Evolutionary conservation across 2,329 filamentous ascomycete genomes (phyloP), one percentile per base, ranked within the genome.

Genomic region (Pseudocercospora fijiensis): DNA sequence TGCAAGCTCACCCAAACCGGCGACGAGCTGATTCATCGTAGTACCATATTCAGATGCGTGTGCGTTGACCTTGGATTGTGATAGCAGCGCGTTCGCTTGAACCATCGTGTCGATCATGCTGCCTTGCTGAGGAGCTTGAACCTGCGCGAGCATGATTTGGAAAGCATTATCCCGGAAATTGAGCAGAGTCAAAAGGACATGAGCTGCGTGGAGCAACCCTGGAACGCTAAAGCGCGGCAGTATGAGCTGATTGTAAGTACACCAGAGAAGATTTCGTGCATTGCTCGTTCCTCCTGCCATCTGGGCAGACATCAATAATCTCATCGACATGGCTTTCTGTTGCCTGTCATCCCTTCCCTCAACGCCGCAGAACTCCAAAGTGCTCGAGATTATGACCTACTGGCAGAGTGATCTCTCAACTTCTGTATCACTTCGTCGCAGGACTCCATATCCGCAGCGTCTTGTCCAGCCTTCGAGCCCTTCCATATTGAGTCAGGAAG

Each of bases 381-480:
- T 37, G n/a, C n/a, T 22, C 13, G 4, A 3, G 13, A 33, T 56
- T 18, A 65, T 20, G 58, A 57, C 56, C 59, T 61, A 8, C 58
- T 57, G 2, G 69, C 63, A 52, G 72, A 73, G 18, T 70, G 45
- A 57, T 74, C 71, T 60, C 75, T 71, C 64, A 77, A 49, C 53
- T 63, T 71, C 61, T 70, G 67, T 33, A 78, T 75, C 18, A 78
- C 52, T 59, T 69, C 66, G 65, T 97, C 91, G 45, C 96, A 87
- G 7, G 86, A 88, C 59, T 92, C 90, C 95, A 98, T 98, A 76
- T 97, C 88, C 20, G 79, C 81, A 0, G 94, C 92, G 74, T 96
- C 90, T n/a, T 94, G 79, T 70, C 86, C 87, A 18, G 77, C 81
- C 28, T 83, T 81, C 5, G 78, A 77, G 11, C 65, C 59, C 1